These are phyloP conservation scores for Anthracocystis setariae DNA, from an alignment of 1,284 basidiomycete genomes.

Conservation along the genomic window DNA sequence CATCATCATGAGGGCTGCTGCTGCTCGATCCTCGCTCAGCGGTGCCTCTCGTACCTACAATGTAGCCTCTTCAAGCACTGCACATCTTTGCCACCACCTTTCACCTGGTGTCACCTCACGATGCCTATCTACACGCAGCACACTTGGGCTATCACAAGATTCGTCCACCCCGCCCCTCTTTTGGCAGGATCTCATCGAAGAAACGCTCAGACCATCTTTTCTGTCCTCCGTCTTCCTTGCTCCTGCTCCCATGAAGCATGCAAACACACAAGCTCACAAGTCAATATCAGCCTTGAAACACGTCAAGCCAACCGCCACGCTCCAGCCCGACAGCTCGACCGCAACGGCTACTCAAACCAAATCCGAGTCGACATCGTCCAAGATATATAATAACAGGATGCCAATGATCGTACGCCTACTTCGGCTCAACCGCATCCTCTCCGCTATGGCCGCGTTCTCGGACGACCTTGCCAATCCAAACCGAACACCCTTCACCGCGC, in stretches of 20 bases:
- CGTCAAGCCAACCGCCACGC: background rate
- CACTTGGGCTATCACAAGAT: background rate
- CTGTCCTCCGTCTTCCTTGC: conserved; percentile 4
- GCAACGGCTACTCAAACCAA: too few species aligned
- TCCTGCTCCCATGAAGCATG: background rate
- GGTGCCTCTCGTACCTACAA: background rate
- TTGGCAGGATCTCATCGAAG: conserved; percentile 28
- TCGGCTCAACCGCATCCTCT: conserved; percentile 34
- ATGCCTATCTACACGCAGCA: background rate
- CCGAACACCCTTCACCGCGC: conserved; percentile 18
- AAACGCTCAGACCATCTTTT: conserved; percentile 6
- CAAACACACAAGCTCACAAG: background rate
- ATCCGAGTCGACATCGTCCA: background rate
- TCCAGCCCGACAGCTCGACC: too few species aligned
- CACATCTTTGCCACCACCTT: background rate
- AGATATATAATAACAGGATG: conserved; percentile 9
- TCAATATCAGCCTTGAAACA: background rate
- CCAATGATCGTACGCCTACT: conserved; percentile 34
- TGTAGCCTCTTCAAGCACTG: background rate
- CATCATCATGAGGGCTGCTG: conserved; percentile 8
- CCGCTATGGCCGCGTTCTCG: conserved; percentile 38
- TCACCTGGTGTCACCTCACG: background rate
- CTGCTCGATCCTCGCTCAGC: conserved; percentile 2
- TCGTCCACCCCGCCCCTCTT: background rate
- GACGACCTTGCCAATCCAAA: conserved; percentile 13